These are phyloP conservation scores for Lenwebbia sp. DNA, from an alignment of 345 rosid species.

Conservation along the genomic window DNA sequence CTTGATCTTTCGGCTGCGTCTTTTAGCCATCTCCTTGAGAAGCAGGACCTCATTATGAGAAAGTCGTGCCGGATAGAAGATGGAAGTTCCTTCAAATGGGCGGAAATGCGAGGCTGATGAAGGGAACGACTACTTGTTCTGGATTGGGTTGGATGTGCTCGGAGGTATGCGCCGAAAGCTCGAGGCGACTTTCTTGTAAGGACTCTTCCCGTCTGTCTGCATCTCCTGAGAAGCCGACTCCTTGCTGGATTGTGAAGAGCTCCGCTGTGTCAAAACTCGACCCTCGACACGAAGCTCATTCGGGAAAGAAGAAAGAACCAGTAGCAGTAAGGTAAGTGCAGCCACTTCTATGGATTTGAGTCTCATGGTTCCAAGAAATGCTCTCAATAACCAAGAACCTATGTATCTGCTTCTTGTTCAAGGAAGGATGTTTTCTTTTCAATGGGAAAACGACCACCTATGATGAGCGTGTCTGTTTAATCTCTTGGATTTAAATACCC, in stretches of 20 bases:
- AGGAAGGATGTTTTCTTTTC: not conserved
- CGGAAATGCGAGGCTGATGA: not conserved
- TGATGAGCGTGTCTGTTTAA: not conserved
- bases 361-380: constrained; percentile 22
- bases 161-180: constrained; percentile 69
- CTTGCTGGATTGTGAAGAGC: constrained; percentile 2
- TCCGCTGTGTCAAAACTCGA: constrained; percentile 7
- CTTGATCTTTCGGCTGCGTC: not conserved
- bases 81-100: not conserved
- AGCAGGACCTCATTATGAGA: not conserved
- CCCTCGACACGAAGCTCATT: constrained; percentile 21
- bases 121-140: constrained; percentile 46
- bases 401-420: not conserved
- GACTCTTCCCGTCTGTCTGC: constrained; percentile 18
- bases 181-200: constrained; percentile 26
- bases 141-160: constrained; percentile 54
- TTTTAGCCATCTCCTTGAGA: not conserved
- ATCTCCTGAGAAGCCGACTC: constrained; percentile 26
- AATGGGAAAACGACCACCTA: not conserved
- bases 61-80: not conserved
- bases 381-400: not conserved
- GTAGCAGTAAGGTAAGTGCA: constrained; percentile 25
- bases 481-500: not conserved
- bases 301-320: constrained; percentile 27
- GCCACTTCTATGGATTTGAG: constrained; percentile 17